These are phyloP conservation scores for Fusarium xyrophilum DNA, from an alignment of 2,329 filamentous ascomycete genomes.

Conservation along the genomic window DNA sequence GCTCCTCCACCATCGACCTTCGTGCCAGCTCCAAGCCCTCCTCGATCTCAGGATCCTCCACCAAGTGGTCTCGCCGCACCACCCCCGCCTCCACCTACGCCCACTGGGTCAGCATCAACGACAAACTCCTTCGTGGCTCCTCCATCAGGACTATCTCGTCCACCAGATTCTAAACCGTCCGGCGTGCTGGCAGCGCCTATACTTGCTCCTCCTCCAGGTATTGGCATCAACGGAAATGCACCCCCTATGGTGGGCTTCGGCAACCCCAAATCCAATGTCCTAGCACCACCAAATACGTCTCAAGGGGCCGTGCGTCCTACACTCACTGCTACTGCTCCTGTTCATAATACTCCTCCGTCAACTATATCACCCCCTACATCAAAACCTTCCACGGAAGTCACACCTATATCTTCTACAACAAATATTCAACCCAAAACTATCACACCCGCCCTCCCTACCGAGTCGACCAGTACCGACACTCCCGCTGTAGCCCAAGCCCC, in stretches of 20 bases:
- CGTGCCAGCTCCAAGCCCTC: constrained; percentile 21
- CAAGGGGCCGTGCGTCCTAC: constrained; percentile 40
- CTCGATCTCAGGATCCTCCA: constrained; percentile 24
- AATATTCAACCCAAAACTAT: constrained; percentile 17
- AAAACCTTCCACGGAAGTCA: constrained; percentile 1
- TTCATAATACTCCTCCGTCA: constrained; percentile 20
- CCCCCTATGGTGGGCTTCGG: constrained; percentile 41
- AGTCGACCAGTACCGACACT: constrained; percentile 17
- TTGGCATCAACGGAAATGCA: constrained; percentile 37
- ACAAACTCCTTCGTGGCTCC: constrained; percentile 24
- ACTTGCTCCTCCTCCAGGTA: constrained; percentile 47
- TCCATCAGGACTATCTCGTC: constrained; percentile 35
- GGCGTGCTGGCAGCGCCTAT: constrained; percentile 50
- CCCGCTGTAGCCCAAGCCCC: constrained; percentile 18
- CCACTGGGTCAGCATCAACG: constrained; percentile 7
- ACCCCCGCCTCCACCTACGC: constrained; percentile 13
- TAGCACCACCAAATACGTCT: constrained; percentile 54
- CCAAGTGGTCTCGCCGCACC: constrained; percentile 35
- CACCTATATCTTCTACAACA: not conserved
- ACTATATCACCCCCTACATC: not conserved
- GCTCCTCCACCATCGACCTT: constrained; percentile 16
- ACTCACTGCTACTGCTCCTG: constrained; percentile 26
- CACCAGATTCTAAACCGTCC: constrained; percentile 40
- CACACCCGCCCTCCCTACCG: not conserved
- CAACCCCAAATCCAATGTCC: constrained; percentile 51